Base-by-base conservation (phyloP, 2,329 filamentous ascomycete species). In the Cercospora beticola region DNA sequence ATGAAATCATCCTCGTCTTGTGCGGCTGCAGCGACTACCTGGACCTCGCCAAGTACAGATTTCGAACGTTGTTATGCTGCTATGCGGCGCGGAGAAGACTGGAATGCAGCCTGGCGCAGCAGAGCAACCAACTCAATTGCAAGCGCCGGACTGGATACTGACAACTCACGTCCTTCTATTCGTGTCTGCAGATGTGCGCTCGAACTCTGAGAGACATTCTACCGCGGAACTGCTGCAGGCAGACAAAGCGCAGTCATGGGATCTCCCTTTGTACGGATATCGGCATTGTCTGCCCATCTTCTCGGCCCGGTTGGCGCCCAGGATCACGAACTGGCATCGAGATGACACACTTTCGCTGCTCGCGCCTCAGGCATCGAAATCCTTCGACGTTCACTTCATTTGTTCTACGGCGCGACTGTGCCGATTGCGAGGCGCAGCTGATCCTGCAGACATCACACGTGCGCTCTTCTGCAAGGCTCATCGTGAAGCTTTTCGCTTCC, bases 401-500 rank as follows among this genome's bases (percentile, higher is more conserved):
- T 28, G 28, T 28, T 62, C 10, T 7, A 62, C 36, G 60, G 60
- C 33, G 21, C 40, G 21, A 46, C 16, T 64, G 28, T 56, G 46
- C 46, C 62, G 62, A 64, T 56, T 40, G 46, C 28, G 43, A 64
- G 62, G 49, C 46, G 62, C 62, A 64, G 62, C 62, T 16, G 10
- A 54, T 56, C 62, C 43, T 64, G 10, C 49, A 64, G 21, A 23
- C 46, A 56, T 26, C 46, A 56, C 49, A 56, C 52, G 62, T 54
- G 43, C 28, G 4, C 1, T 56, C 49, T 30, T 62, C 28, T 16
- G 46, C 49, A 40, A 64, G 46, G 62, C 30, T 56, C 26, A 64
- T 59, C 56, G n/a, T 30, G 16, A 58, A 58, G 28, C 14, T 6
- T 8, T 56, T 36, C 43, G 61, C 61, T 14, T 54, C 16, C 43